Evolutionary conservation across 2,329 filamentous ascomycete genomes (phyloP), one percentile per base, ranked within the genome.

Genomic region (Sarocladiaceae sp.): DNA sequence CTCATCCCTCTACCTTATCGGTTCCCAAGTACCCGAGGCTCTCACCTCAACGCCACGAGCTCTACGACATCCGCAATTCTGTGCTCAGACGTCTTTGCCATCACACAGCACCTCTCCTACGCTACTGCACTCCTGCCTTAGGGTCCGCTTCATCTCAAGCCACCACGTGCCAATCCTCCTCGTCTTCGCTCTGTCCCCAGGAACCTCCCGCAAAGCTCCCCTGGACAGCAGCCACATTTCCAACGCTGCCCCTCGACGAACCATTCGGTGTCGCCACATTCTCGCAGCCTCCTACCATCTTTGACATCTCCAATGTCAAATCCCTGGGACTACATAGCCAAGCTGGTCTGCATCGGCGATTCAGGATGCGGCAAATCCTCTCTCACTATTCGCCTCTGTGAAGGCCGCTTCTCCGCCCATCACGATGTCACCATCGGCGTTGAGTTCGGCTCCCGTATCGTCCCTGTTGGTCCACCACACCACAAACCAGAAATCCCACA

Each of bases 241-340:
- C 9, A 7, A 4, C 21, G 21, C 16, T 15, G 9, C 15, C 15
- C n/a, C 16, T 33, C 31, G 16, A 33, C 31, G 7, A 6, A n/a
- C n/a, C n/a, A n/a, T n/a, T n/a, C n/a, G n/a, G n/a, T n/a, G n/a
- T n/a, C n/a, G n/a, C n/a, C n/a, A n/a, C 23, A 32, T 31, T 13
- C 29, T 10, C 34, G 32, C 19, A 19, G 27, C 47, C 27, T 9
- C 15, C 33, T n/a, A n/a, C n/a, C n/a, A n/a, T n/a, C n/a, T n/a
- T n/a, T n/a, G n/a, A n/a, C n/a, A n/a, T n/a, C n/a, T 44, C 45
- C 43, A 48, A 74, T 75, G 59, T 64, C 69, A 51, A 77, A 82
- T 58, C 84, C 88, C 66, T 97, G 91, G 91, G 89, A 97, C 72
- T 97, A 94, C 73, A 98, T 97, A 62, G 90, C 91, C 65, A 98